phyloP scores from a whole-genome alignment of 2,329 filamentous ascomycete species.

The Fusarium lateritium region DNA sequence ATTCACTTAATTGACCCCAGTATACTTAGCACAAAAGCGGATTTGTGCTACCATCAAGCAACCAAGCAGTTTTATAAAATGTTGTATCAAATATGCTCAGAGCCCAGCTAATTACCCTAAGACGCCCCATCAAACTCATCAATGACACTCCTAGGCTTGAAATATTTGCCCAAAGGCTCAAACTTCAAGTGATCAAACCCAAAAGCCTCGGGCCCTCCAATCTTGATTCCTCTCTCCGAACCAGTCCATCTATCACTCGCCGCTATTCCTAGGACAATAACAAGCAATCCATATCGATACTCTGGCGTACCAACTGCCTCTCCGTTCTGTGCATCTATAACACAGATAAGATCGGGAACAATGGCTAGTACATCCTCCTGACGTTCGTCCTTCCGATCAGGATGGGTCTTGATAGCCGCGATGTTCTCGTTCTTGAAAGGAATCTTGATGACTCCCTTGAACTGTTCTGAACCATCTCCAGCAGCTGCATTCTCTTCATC shows the following conservation, averaged over 20 bases:
- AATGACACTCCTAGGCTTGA: slow-evolving; percentile 67
- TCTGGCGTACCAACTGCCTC: slow-evolving; percentile 70
- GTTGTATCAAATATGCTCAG: neutral
- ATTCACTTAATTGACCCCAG: too few species aligned
- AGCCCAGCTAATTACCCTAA: neutral
- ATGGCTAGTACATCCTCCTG: slow-evolving; percentile 64
- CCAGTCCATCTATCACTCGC: slow-evolving; percentile 63
- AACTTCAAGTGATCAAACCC: slow-evolving; percentile 65
- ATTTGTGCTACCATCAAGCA: too few species aligned
- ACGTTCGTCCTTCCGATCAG: slow-evolving; percentile 54
- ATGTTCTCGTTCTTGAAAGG: slow-evolving; percentile 84
- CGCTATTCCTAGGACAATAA: slow-evolving; percentile 64
- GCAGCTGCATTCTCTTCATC: slow-evolving; percentile 45
- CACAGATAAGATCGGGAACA: slow-evolving; percentile 70
- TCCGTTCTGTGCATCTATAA: slow-evolving; percentile 70
- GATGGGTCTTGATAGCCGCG: slow-evolving; percentile 62
- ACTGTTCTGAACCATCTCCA: slow-evolving; percentile 35
- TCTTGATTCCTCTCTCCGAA: slow-evolving; percentile 61
- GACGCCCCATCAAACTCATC: slow-evolving; percentile 59
- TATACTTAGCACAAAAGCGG: too few species aligned
- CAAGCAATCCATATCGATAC: slow-evolving; percentile 67
- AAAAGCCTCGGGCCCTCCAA: slow-evolving; percentile 66
- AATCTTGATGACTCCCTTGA: slow-evolving; percentile 70
- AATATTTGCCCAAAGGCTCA: slow-evolving; percentile 63
- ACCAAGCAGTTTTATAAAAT: too few species aligned